Conservation (phyloP, 2,329 filamentous ascomycete genomes). For the Fusarium sp. region DNA sequence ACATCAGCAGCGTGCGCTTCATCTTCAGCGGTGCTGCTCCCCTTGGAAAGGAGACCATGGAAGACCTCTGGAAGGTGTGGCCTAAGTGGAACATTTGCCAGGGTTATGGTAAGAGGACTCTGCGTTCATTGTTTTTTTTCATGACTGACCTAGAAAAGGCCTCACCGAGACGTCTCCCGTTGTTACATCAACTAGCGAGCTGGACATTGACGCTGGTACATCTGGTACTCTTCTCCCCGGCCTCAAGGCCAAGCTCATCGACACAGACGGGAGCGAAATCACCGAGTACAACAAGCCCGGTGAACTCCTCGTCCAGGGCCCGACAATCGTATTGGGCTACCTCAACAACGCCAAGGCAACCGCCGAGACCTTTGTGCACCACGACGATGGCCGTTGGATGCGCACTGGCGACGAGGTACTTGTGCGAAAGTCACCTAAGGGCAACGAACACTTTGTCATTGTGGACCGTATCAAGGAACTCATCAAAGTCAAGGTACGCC, state of each 20-base stretch:
- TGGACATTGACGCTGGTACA: slow-evolving; percentile 76
- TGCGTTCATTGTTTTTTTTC: rapidly evolving
- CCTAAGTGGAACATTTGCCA: slow-evolving; percentile 76
- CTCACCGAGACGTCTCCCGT: slow-evolving; percentile 81
- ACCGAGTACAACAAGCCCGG: slow-evolving; percentile 78
- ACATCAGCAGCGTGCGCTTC: slow-evolving; percentile 73
- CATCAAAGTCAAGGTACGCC: slow-evolving; percentile 79
- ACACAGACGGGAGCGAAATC: slow-evolving; percentile 75
- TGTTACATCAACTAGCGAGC: slow-evolving; percentile 66
- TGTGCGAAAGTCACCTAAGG: slow-evolving; percentile 71
- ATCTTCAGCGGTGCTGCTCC: slow-evolving; percentile 83
- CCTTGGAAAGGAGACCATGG: slow-evolving; percentile 75
- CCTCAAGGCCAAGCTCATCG: slow-evolving; percentile 72
- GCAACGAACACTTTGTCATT: slow-evolving; percentile 85
- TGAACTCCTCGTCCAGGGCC: slow-evolving; percentile 83
- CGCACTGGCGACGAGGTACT: slow-evolving; percentile 88
- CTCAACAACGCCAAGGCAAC: slow-evolving; percentile 88
- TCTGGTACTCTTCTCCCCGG: slow-evolving; percentile 76
- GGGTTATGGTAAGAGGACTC: slow-evolving; percentile 72
- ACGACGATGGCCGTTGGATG: slow-evolving; percentile 80
- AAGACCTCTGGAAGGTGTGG: slow-evolving; percentile 70
- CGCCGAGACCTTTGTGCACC: slow-evolving; percentile 78
- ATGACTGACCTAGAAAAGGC: slow-evolving; percentile 55
- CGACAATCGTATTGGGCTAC: slow-evolving; percentile 84
- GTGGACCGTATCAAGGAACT: slow-evolving; percentile 80